phyloP scores from a whole-genome alignment of 2,329 filamentous ascomycete genomes.

The Epichloe sibirici region DNA sequence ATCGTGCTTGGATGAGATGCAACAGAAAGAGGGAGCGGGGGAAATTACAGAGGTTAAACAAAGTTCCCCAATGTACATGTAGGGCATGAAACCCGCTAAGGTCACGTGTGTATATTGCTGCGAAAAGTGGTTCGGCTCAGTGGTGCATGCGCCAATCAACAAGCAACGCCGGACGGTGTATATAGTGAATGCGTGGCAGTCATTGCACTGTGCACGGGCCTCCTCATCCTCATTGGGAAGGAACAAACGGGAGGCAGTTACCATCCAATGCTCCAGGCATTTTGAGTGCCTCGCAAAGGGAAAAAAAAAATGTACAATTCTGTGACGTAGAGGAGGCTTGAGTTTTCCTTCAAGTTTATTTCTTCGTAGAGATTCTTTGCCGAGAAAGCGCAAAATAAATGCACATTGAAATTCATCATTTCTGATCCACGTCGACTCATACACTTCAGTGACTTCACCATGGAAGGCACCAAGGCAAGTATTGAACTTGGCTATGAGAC shows the following conservation, averaged over 20 bases:
- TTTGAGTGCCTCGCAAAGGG: background rate
- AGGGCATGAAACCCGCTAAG: conserved; percentile 25
- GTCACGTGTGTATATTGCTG: conserved; percentile 18
- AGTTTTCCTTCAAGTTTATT: too few relatives aligned
- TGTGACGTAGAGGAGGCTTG: background rate
- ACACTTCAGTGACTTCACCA: background rate
- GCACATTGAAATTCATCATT: background rate
- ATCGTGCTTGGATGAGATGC: conserved; percentile 31
- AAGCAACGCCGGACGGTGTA: background rate
- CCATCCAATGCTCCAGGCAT: background rate
- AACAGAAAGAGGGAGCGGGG: conserved; percentile 17
- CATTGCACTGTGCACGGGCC: background rate
- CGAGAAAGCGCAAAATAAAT: background rate
- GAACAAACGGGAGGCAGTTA: background rate
- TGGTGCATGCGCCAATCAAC: background rate
- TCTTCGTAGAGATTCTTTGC: background rate
- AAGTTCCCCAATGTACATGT: conserved; percentile 12
- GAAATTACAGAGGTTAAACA: conserved; percentile 19
- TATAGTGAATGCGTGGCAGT: background rate
- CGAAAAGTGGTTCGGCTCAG: background rate
- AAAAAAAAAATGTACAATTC: background rate
- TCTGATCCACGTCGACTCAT: background rate
- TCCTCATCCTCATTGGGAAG: background rate
- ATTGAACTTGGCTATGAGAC: background rate
- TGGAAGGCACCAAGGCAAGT: background rate